Evolutionary conservation across 1,139 yeast genomes (phyloP).

Genomic region (Zygoascus hellenicus): DNA sequence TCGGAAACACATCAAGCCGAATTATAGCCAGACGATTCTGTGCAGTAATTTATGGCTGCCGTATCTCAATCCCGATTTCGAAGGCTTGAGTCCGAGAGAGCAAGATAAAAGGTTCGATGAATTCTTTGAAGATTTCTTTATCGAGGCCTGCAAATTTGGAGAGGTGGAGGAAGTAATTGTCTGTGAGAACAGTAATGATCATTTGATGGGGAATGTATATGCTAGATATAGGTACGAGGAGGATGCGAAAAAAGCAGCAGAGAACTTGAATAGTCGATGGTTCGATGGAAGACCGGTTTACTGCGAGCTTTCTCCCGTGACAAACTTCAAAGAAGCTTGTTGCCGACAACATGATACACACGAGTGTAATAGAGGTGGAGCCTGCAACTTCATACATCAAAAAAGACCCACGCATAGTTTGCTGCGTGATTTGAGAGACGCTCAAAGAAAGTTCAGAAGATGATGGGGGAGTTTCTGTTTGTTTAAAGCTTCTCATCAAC

Average conservation of each 20-base stretch:
- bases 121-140: slow-evolving; percentile 68
- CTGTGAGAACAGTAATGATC: slow-evolving; percentile 66
- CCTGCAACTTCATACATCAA: slow-evolving; percentile 84
- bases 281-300: slow-evolving; percentile 73
- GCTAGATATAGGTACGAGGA: slow-evolving; percentile 51
- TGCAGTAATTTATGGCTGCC: slow-evolving; percentile 70
- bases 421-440: slow-evolving; percentile 36
- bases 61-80: slow-evolving; percentile 26
- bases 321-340: slow-evolving; percentile 63
- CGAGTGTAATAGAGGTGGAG: slow-evolving; percentile 68
- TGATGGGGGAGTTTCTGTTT: too few species aligned
- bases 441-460: slow-evolving; percentile 31
- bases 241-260: slow-evolving; percentile 58
- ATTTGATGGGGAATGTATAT: slow-evolving; percentile 79
- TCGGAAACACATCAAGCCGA: slow-evolving; percentile 66
- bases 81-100: slow-evolving; percentile 35
- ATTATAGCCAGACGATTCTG: slow-evolving; percentile 59
- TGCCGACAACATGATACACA: slow-evolving; percentile 65
- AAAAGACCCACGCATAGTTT: slow-evolving; percentile 49
- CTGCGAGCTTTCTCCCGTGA: slow-evolving; percentile 75
- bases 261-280: slow-evolving; percentile 72
- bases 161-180: slow-evolving; percentile 61
- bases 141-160: slow-evolving; percentile 57
- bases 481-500: too few species aligned
- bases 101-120: slow-evolving; percentile 52